Base-by-base conservation (phyloP, 1,284 basidiomycete species). In the Marasmius oreades region DNA sequence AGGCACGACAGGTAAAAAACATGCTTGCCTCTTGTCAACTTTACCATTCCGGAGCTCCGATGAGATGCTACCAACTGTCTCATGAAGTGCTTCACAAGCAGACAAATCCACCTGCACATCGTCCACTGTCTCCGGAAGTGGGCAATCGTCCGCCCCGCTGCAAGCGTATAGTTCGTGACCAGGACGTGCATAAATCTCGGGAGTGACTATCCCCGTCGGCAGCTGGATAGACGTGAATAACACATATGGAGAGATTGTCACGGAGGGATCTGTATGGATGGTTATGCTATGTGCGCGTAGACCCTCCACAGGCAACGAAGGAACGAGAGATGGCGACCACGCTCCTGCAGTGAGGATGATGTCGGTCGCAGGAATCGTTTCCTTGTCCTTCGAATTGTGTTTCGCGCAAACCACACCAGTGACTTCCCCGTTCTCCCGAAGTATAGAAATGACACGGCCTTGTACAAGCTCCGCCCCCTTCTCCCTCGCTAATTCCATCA, bases 321-420 rank as follows among this genome's bases (percentile, higher is more conserved):
- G 71, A 33, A 80, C 39, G 57, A 90, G 66, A 7, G 64, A 67
- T 10, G 92, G 81, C 0, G 93, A 92, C 95, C 95, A 98, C 1
- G 92, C 91, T 12, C 94, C 94, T 11, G 90, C 90, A 28, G 88
- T 81, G 53, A 97, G 70, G 33, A 96, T 76, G 52, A 95, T 78
- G 57, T 85, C 76, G 3, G 85, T 85, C 24, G 87, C 85, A 2
- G 73, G 66, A 26, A 86, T 65, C 11, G 67, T 72, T 22, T 68
- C 65, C n/a, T 61, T 63, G 34, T 68, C 63, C 31, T 70, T 70
- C 20, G 70, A 64, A 3, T 67, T 67, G 5, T 58, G 67, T 44
- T 78, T 73, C 7, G 63, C 61, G 66, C 83, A 86, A 34, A 77
- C 73, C 36, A 88, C 80, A 4, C 81, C 79, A 14, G 72, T 75